A percentile compares a stretch with the other conserved stretches of the same genome.
Evolutionary conservation across 139 green algal genomes (phyloP).

Genomic region (Pleodorina starrii): DNA sequence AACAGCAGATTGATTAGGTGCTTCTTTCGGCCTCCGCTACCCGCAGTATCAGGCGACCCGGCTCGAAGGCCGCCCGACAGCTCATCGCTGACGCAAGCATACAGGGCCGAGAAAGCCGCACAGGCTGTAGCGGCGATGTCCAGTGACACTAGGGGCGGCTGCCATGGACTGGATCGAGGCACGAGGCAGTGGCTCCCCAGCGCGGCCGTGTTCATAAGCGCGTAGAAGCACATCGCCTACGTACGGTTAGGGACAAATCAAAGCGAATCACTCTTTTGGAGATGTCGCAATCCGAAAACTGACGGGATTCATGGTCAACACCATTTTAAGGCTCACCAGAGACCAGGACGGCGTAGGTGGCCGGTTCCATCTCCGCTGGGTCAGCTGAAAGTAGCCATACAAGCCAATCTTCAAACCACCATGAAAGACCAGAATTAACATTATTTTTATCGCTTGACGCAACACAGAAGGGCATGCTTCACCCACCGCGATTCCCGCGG

Average conservation of each 20-base stretch:
- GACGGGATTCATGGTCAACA: too few relatives aligned
- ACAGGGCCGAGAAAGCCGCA: background rate
- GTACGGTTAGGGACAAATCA: background rate
- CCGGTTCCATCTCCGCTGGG: background rate
- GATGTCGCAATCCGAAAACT: too few relatives aligned
- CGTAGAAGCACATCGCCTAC: background rate
- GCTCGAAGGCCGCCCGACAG: background rate
- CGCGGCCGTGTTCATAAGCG: background rate
- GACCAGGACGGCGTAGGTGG: background rate
- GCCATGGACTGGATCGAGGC: background rate
- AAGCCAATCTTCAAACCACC: background rate
- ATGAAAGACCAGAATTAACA: too few relatives aligned
- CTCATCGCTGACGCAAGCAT: background rate
- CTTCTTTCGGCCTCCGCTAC: background rate
- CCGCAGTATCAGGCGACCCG: background rate
- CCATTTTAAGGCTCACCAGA: slow-evolving; percentile 10
- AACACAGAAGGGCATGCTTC: background rate
- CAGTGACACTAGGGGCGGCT: background rate
- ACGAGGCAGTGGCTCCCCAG: slow-evolving; percentile 15
- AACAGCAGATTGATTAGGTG: background rate
- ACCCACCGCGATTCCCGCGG: background rate
- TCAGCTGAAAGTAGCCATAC: background rate
- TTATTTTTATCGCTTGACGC: background rate
- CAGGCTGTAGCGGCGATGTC: slow-evolving; percentile 16
- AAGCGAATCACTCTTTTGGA: too few relatives aligned